A percentile compares a stretch with the other conserved stretches of the same genome.
These are phyloP conservation scores for Byssochlamys sp. DNA, from an alignment of 2,329 filamentous ascomycete genomes.

Conservation along the genomic window DNA sequence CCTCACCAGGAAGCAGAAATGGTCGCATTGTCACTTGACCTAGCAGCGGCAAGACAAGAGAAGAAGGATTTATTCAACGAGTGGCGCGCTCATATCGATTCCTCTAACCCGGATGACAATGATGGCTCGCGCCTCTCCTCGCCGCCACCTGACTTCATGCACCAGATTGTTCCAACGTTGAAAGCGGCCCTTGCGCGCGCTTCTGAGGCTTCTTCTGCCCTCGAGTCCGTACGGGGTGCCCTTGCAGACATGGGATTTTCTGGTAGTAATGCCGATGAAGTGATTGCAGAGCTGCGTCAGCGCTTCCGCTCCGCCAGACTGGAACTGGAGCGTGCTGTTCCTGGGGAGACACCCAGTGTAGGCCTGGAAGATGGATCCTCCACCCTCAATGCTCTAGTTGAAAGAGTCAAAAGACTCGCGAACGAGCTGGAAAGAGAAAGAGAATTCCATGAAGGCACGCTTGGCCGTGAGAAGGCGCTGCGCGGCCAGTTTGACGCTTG, in stretches of 20 bases:
- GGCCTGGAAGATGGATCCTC: conserved; percentile 29
- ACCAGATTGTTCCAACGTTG: conserved; percentile 27
- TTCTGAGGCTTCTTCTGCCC: conserved; percentile 27
- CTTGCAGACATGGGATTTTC: conserved; percentile 32
- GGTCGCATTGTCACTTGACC: conserved; percentile 22
- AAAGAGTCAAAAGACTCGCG: conserved; percentile 27
- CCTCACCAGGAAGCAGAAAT: conserved; percentile 16
- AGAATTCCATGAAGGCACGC: conserved; percentile 21
- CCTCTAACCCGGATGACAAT: conserved; percentile 14
- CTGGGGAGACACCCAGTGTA: conserved; percentile 33
- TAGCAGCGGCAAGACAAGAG: conserved; percentile 31
- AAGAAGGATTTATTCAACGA: conserved; percentile 32
- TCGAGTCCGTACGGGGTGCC: conserved; percentile 27
- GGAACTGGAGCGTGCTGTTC: conserved; percentile 34
- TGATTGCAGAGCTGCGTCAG: conserved; percentile 27
- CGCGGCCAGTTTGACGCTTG: conserved; percentile 37
- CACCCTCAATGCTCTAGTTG: conserved; percentile 32
- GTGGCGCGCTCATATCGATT: conserved; percentile 23
- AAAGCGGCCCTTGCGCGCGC: conserved; percentile 27
- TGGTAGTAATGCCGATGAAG: conserved; percentile 19
- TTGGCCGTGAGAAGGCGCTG: conserved; percentile 31
- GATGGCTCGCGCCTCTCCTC: conserved; percentile 18
- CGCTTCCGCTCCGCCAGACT: conserved; percentile 36
- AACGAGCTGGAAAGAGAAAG: conserved; percentile 25
- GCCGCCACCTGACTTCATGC: conserved; percentile 31